A percentile compares a stretch with the other conserved stretches of the same genome.
phyloP scores from a whole-genome alignment of 2,329 filamentous ascomycete genomes.

The Chaetomium strumarium region DNA sequence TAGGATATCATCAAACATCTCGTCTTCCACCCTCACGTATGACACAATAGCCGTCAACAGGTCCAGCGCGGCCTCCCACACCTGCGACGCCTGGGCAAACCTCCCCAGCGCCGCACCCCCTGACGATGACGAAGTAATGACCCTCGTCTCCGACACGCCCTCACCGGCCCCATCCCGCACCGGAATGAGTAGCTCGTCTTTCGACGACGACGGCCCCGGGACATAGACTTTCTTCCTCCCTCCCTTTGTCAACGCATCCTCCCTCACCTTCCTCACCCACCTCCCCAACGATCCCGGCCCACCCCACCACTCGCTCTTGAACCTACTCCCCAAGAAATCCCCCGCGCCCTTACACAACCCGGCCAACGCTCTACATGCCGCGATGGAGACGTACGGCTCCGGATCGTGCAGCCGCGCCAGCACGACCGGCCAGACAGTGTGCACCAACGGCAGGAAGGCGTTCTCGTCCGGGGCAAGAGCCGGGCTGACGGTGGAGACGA shows the following conservation, averaged over 20 bases:
- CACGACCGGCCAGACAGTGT: constrained; percentile 84
- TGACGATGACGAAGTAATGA: constrained; percentile 9
- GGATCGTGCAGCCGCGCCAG: constrained; percentile 59
- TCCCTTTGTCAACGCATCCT: constrained; percentile 22
- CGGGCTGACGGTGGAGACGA: constrained; percentile 67
- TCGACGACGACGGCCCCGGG: background rate
- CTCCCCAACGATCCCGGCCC: constrained; percentile 36
- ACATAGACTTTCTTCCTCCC: background rate
- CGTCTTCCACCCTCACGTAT: constrained; percentile 59
- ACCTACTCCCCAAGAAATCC: constrained; percentile 71
- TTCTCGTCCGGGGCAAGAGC: constrained; percentile 72
- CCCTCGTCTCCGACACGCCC: background rate
- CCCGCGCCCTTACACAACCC: constrained; percentile 67
- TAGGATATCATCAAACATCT: constrained; percentile 66
- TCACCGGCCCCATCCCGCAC: background rate
- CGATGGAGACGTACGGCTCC: constrained; percentile 62
- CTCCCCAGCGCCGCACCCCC: constrained; percentile 41
- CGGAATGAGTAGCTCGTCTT: constrained; percentile 18
- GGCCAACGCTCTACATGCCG: constrained; percentile 63
- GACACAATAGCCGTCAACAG: constrained; percentile 57
- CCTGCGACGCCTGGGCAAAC: constrained; percentile 55
- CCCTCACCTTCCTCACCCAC: constrained; percentile 43
- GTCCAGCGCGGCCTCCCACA: constrained; percentile 57
- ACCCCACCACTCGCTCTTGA: constrained; percentile 69
- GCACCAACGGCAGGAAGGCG: constrained; percentile 80